Evolutionary conservation across 768 basidiomycete genomes (phyloP).

Genomic region (Tricholoma terreum): DNA sequence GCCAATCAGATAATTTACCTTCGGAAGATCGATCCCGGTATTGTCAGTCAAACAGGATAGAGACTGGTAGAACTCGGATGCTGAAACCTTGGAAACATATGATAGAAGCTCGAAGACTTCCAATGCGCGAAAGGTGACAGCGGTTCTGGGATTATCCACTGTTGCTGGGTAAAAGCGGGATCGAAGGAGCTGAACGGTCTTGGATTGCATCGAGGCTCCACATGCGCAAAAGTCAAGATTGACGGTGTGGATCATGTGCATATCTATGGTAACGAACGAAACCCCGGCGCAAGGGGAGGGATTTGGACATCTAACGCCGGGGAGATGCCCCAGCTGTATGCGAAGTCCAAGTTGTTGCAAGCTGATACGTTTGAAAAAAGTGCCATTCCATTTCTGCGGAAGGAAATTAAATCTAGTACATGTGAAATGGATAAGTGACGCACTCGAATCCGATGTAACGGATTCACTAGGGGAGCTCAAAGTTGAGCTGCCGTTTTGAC

Average conservation of each 20-base stretch:
- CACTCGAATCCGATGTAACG: too few species aligned
- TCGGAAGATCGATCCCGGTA: not conserved
- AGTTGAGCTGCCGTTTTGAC: too few species aligned
- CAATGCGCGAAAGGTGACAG: slow-evolving; percentile 17
- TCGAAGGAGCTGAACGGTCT: slow-evolving; percentile 18
- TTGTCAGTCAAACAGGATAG: too few species aligned
- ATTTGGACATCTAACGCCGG: slow-evolving; percentile 16
- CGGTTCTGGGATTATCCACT: slow-evolving; percentile 14
- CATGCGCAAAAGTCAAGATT: slow-evolving; percentile 23
- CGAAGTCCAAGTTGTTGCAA: not conserved
- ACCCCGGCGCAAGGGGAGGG: slow-evolving; percentile 16
- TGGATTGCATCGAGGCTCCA: not conserved
- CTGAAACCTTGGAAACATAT: slow-evolving; percentile 18
- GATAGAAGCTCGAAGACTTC: slow-evolving; percentile 18
- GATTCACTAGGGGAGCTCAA: too few species aligned
- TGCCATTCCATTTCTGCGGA: slow-evolving; percentile 12
- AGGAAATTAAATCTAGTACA: too few species aligned
- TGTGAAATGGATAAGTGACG: too few species aligned
- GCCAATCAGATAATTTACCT: not conserved
- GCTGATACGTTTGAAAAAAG: not conserved
- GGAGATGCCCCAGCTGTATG: slow-evolving; percentile 1
- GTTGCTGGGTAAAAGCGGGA: slow-evolving; percentile 17
- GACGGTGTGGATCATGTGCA: slow-evolving; percentile 19
- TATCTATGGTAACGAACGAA: slow-evolving; percentile 17
- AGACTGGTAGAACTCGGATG: slow-evolving; percentile 15